Evolutionary conservation across 2,329 filamentous ascomycete genomes (phyloP).

Genomic region (Didymella glomerata): DNA sequence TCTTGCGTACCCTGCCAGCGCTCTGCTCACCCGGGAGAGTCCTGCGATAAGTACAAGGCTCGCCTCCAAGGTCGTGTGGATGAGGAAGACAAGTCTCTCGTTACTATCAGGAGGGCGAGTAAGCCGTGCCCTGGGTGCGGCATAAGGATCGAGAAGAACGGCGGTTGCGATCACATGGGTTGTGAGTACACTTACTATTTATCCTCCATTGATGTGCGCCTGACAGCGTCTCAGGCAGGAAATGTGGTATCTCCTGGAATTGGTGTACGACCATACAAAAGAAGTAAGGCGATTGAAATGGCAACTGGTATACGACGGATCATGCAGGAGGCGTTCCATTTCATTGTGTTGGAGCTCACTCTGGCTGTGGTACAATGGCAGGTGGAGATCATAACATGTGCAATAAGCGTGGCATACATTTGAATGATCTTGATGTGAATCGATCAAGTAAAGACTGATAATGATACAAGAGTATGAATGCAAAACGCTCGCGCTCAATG

Average conservation of each 20-base stretch:
- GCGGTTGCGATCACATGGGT: neutral
- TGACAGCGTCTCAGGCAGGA: neutral
- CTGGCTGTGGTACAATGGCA: too few relatives aligned
- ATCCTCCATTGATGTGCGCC: too few relatives aligned
- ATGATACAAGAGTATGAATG: conserved; percentile 1
- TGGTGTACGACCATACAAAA: neutral
- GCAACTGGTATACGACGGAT: too few relatives aligned
- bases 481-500: conserved; percentile 2
- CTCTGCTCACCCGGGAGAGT: neutral
- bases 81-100: neutral
- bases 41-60: neutral
- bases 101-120: neutral
- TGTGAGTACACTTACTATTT: neutral
- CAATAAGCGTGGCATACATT: too few relatives aligned
- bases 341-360: too few relatives aligned
- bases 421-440: neutral
- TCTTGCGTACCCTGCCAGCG: neutral
- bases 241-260: neutral
- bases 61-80: neutral
- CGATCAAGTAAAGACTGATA: conserved; percentile 6
- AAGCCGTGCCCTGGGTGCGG: neutral
- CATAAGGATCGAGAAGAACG: neutral
- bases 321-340: too few relatives aligned
- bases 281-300: too few relatives aligned
- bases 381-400: too few relatives aligned